phyloP scores from a whole-genome alignment of 73 alveolate species.

The Tetrahymena elliotti region DNA sequence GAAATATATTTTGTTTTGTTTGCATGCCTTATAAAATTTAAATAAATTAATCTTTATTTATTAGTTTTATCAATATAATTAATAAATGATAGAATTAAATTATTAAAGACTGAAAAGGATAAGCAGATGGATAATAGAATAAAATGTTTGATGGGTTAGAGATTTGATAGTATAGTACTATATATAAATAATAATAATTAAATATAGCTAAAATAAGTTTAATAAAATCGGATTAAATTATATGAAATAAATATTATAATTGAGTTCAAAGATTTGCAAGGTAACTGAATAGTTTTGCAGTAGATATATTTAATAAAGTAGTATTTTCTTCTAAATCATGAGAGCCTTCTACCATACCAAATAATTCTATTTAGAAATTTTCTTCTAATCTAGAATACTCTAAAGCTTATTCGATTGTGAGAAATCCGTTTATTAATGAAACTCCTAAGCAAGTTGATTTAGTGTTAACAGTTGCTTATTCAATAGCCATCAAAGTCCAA shows the following conservation, averaged over 20 bases:
- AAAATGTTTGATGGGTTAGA: no score
- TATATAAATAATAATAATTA: no score
- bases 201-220: not conserved
- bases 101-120: no score
- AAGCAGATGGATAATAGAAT: no score
- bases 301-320: conserved; percentile 1
- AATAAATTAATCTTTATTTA: no score
- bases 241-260: not conserved
- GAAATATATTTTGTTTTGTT: no score
- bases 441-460: conserved; percentile 28
- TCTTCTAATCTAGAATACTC: conserved; percentile 35
- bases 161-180: no score
- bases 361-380: conserved; percentile 8
- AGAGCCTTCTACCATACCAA: conserved; percentile 40
- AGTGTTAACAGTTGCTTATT: not conserved
- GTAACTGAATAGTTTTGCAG: conserved; percentile 26
- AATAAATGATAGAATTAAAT: no score
- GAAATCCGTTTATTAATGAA: not conserved
- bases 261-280: not conserved
- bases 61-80: no score
- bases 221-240: not conserved
- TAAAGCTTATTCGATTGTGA: conserved; percentile 13
- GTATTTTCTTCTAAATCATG: conserved; percentile 42
- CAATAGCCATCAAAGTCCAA: conserved; percentile 32
- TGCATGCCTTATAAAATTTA: no score